phyloP scores from a whole-genome alignment of 148 eudicot genomes.

The Camellia lanceoleosa region DNA sequence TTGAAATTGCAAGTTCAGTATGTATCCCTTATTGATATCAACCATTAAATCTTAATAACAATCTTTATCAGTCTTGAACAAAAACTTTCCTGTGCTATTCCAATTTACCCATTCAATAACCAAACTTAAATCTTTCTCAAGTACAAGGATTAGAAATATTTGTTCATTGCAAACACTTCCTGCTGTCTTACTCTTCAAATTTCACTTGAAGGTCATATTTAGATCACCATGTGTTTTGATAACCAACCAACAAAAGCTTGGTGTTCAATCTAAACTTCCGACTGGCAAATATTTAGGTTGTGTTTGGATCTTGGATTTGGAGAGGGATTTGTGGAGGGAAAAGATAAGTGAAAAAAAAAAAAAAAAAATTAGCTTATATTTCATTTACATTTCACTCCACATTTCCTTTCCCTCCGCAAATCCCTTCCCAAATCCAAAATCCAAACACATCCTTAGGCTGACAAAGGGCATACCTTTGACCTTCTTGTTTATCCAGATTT shows the following conservation, averaged over 20 bases:
- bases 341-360: too few relatives aligned
- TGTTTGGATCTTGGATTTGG: constrained; percentile 11
- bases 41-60: neutral
- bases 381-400: too few relatives aligned
- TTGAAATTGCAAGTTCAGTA: neutral
- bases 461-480: too few relatives aligned
- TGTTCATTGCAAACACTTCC: neutral
- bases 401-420: too few relatives aligned
- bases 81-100: neutral
- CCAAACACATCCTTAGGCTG: too few relatives aligned
- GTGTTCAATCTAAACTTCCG: neutral
- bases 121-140: neutral
- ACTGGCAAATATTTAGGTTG: neutral
- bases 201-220: neutral
- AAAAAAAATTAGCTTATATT: too few relatives aligned
- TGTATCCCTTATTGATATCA: neutral
- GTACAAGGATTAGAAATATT: neutral
- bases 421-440: too few relatives aligned
- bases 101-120: too few relatives aligned
- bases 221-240: neutral
- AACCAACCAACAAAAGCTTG: neutral
- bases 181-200: neutral
- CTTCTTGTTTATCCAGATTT: too few relatives aligned
- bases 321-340: too few relatives aligned
- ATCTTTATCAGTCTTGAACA: neutral